Evolutionary conservation across 306 rosid species (phyloP).

Genomic region (Ormosia semicastrata): DNA sequence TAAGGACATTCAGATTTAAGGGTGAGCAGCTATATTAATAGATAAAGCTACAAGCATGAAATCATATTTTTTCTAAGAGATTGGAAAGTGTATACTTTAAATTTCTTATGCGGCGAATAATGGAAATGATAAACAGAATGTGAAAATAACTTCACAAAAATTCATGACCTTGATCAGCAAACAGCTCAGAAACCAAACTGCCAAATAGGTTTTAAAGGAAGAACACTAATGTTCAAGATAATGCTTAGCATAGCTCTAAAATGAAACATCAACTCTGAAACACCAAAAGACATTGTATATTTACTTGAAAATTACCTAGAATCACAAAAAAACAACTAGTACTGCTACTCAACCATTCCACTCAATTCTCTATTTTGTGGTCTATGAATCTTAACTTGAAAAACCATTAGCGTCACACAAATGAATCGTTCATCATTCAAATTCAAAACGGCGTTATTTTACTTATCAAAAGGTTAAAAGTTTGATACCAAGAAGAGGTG

Average conservation of each 20-base stretch:
- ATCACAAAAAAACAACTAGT: background rate
- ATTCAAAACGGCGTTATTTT: background rate
- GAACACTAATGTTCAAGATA: background rate
- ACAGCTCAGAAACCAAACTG: background rate
- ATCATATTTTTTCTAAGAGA: background rate
- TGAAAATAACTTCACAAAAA: background rate
- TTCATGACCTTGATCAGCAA: background rate
- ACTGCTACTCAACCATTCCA: background rate
- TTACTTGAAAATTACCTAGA: background rate
- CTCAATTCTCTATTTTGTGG: background rate
- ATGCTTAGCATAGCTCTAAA: background rate
- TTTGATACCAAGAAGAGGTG: conserved; percentile 77
- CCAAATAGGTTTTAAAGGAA: background rate
- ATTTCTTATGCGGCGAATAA: background rate
- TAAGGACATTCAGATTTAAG: background rate
- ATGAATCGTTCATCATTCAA: background rate
- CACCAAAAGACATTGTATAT: background rate
- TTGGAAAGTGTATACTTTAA: background rate
- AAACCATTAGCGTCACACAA: background rate
- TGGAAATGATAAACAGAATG: background rate
- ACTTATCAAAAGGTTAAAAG: background rate
- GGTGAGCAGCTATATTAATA: background rate
- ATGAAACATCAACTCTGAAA: background rate
- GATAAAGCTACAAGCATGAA: background rate
- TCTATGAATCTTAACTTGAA: background rate